Evolutionary conservation across 352 stramenopile species (phyloP), one percentile per base, ranked within the genome.

Genomic region (Phytophthora meadii): DNA sequence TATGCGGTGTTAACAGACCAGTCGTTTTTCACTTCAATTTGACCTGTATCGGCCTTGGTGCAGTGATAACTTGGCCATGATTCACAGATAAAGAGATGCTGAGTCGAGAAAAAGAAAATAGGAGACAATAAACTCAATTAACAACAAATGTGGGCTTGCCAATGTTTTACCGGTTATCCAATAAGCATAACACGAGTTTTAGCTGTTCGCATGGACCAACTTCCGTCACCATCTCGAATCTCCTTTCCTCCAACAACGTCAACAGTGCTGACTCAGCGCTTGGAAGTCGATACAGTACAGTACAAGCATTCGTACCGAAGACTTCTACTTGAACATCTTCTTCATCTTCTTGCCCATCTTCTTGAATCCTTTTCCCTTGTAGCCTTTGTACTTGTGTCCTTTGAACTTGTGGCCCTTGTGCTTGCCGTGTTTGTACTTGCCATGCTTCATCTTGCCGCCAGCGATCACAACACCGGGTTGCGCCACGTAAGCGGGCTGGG

Each of bases 291-390:
- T 42, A 42, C 10, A n/a, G 11, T 19, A 3, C 37, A 42, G 14
- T 19, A n/a, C 37, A 42, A 19, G 14, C 30, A 10, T 36, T 36
- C 30, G 30, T 12, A 48, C 4, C 8, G 4, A 59, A 19, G 9
- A 52, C 42, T 25, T 37, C 39, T 69, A 80, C 68, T 80, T 80
- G 64, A 77, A 80, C 59, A 80, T 77, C 27, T 80, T 80, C 52
- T 80, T 80, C 72, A 77, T 80, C 44, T 77, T 80, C 60, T 80
- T 80, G 54, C 52, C 48, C 62, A 72, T 72, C 42, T 76, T 76
- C 56, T 76, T 80, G 48, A 75, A 75, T 24, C 51, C 61, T 66
- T 72, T 71, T 22, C 60, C 61, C 67, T 79, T 77, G 56, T 49
- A 68, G 10, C 67, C 67, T 66, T 76, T 69, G 39, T 65, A 58